Evolutionary conservation across 257 asterid species (phyloP).

Genomic region (Solanum microdontum): DNA sequence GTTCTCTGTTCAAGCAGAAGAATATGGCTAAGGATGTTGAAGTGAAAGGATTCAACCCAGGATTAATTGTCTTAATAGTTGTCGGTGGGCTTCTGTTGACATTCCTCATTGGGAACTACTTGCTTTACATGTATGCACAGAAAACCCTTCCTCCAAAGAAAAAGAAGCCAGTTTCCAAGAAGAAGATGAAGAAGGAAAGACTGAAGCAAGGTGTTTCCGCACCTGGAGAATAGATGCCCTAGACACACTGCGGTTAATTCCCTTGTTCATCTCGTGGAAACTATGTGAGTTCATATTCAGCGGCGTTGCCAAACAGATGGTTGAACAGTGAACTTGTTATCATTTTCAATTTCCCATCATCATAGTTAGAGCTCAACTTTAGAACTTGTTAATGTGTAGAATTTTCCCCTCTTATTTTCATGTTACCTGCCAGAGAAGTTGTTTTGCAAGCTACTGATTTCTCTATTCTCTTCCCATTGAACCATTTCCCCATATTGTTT

Average conservation of each 20-base stretch:
- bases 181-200: constrained; percentile 85
- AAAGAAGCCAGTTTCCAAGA: constrained; percentile 85
- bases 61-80: constrained; percentile 61
- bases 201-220: constrained; percentile 92
- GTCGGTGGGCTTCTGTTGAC: constrained; percentile 55
- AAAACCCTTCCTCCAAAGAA: constrained; percentile 72
- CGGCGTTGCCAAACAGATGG: background rate
- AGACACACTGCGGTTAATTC: background rate
- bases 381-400: background rate
- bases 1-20: constrained; percentile 34
- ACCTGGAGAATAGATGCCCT: constrained; percentile 59
- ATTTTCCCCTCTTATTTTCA: background rate
- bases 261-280: background rate
- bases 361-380: background rate
- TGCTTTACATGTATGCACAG: constrained; percentile 62
- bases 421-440: background rate
- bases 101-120: constrained; percentile 66
- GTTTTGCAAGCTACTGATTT: background rate
- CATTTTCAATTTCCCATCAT: background rate
- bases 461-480: background rate
- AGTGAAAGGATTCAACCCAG: constrained; percentile 67
- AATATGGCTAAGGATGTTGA: constrained; percentile 27
- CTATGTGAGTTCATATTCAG: background rate
- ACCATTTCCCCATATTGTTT: background rate
- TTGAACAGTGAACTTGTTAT: background rate